These are phyloP conservation scores for Echeveria elegans DNA, from an alignment of 164 flowering plant genomes.

Conservation along the genomic window DNA sequence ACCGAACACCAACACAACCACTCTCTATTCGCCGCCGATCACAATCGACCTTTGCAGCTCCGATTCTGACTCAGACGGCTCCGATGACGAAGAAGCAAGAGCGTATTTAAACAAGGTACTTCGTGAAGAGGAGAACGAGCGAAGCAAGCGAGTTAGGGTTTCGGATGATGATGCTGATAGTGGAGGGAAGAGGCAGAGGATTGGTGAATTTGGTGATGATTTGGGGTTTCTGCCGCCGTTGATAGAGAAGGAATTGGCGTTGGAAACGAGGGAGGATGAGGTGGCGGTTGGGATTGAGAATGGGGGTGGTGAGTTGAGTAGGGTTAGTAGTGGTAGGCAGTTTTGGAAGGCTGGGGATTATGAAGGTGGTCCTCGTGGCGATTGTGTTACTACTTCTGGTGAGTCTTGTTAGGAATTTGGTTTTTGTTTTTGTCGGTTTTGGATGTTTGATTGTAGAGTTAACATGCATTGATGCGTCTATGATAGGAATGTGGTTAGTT, in stretches of 20 bases:
- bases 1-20: background rate
- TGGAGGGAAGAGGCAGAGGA: slow-evolving; percentile 15
- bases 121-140: background rate
- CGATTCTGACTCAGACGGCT: background rate
- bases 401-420: background rate
- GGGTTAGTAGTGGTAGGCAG: slow-evolving; percentile 27
- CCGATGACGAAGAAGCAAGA: slow-evolving; percentile 1
- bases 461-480: background rate
- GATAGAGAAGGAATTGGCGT: background rate
- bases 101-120: background rate
- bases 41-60: background rate
- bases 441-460: background rate
- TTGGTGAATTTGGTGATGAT: slow-evolving; percentile 10
- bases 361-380: slow-evolving; percentile 33
- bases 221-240: slow-evolving; percentile 23
- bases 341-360: slow-evolving; percentile 99
- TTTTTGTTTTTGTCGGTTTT: no score
- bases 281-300: background rate
- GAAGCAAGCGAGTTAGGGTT: slow-evolving; percentile 1
- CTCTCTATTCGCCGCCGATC: background rate
- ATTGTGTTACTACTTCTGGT: slow-evolving; percentile 19
- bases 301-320: background rate
- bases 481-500: background rate
- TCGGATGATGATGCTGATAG: background rate
- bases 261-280: background rate